Evolutionary conservation across 495 filamentous ascomycete species (phyloP).

Genomic region (Lasiosphaeria ovina): DNA sequence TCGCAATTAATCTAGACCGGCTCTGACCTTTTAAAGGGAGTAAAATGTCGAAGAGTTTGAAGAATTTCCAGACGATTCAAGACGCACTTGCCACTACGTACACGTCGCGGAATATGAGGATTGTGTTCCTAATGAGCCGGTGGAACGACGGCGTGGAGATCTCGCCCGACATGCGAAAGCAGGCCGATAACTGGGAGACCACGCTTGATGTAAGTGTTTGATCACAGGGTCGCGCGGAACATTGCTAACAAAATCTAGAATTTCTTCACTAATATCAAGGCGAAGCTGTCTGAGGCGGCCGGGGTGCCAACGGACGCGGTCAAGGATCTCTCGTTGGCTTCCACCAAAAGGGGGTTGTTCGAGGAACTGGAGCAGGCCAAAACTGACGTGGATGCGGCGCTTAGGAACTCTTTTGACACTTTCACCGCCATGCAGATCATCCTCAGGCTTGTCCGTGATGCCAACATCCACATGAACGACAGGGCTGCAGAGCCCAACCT

Average conservation of each 20-base stretch:
- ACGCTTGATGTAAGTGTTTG: slow-evolving; percentile 59
- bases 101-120: slow-evolving; percentile 75
- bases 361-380: slow-evolving; percentile 61
- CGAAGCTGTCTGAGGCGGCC: slow-evolving; percentile 50
- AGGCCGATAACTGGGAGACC: slow-evolving; percentile 75
- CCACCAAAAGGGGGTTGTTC: slow-evolving; percentile 29
- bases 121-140: slow-evolving; percentile 81
- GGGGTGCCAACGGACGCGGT: slow-evolving; percentile 43
- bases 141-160: slow-evolving; percentile 95
- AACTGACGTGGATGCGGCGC: slow-evolving; percentile 58
- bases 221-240: not conserved
- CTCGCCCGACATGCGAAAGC: slow-evolving; percentile 72
- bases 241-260: slow-evolving; percentile 49
- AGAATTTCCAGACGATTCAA: slow-evolving; percentile 96
- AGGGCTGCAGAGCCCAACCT: slow-evolving; percentile 49
- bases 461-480: slow-evolving; percentile 66
- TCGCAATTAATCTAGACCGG: too few relatives aligned
- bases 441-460: slow-evolving; percentile 68
- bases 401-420: slow-evolving; percentile 91
- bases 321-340: slow-evolving; percentile 39
- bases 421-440: slow-evolving; percentile 71
- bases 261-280: slow-evolving; percentile 82
- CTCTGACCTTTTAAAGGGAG: slow-evolving; percentile 39
- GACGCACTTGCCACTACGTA: slow-evolving; percentile 74
- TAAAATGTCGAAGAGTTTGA: slow-evolving; percentile 94